phyloP scores from a whole-genome alignment of 1,284 basidiomycete species.

The Trametes polyzona region DNA sequence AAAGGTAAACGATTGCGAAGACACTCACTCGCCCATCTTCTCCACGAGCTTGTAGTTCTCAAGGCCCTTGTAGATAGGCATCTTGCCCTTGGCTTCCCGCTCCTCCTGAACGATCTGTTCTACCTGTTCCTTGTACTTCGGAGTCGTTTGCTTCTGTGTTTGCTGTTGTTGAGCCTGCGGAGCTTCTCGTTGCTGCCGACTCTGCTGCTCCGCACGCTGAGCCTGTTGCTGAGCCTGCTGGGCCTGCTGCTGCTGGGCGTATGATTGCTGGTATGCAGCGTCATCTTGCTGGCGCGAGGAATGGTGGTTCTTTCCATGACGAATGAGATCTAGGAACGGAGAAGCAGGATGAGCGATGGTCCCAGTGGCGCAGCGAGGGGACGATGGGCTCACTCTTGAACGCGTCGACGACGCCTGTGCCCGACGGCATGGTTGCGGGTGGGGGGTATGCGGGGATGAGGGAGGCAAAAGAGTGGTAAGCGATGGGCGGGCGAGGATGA shows the following conservation, averaged over 20 bases:
- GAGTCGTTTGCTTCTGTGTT: constrained; percentile 40
- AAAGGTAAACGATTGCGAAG: neutral
- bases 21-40: constrained; percentile 94
- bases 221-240: constrained; percentile 38
- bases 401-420: constrained; percentile 40
- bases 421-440: constrained; percentile 34
- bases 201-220: constrained; percentile 35
- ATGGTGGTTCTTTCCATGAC: constrained; percentile 79
- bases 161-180: constrained; percentile 34
- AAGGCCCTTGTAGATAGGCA: constrained; percentile 85
- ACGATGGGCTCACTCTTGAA: constrained; percentile 36
- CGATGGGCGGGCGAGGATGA: neutral
- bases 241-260: constrained; percentile 27
- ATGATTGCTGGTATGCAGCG: constrained; percentile 32
- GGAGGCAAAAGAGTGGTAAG: constrained; percentile 1
- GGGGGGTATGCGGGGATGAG: constrained; percentile 9
- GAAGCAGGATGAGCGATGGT: constrained; percentile 10
- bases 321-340: constrained; percentile 68
- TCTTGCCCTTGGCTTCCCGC: constrained; percentile 70
- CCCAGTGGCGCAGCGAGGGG: neutral
- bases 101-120: constrained; percentile 83
- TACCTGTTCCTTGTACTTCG: constrained; percentile 57
- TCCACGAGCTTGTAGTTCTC: constrained; percentile 83
- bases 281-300: constrained; percentile 40
- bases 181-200: constrained; percentile 31